phyloP scores from a whole-genome alignment of 1,284 basidiomycete genomes.

The Vanrija pseudolonga region DNA sequence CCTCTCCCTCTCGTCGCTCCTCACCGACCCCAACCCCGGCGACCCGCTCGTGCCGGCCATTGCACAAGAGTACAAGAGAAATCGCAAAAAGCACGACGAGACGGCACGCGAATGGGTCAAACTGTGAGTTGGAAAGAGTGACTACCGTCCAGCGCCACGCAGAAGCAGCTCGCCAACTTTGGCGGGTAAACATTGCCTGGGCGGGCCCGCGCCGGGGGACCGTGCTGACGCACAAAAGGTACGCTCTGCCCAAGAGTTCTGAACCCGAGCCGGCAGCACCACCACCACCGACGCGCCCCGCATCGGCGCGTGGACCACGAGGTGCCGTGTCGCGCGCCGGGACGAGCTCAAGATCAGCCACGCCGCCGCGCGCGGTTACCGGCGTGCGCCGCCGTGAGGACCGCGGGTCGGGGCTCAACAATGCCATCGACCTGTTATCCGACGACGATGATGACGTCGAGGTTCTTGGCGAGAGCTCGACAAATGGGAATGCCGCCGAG shows the following conservation, averaged over 20 bases:
- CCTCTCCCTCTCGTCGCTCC: slow-evolving; percentile 92
- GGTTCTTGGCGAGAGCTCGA: slow-evolving; percentile 4
- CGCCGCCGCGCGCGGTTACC: slow-evolving; percentile 1
- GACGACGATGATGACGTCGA: slow-evolving; percentile 13
- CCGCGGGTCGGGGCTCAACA: too few relatives aligned
- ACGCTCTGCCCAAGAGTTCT: slow-evolving; percentile 25
- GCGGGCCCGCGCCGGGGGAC: not conserved
- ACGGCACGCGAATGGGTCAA: slow-evolving; percentile 92
- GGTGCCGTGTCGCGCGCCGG: too few relatives aligned
- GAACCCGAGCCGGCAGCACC: not conserved
- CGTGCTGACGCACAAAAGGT: slow-evolving; percentile 17
- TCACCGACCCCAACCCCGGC: slow-evolving; percentile 95
- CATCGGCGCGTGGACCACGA: not conserved
- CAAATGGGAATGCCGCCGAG: not conserved
- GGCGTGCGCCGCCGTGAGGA: slow-evolving; percentile 7
- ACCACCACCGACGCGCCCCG: not conserved
- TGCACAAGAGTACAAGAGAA: slow-evolving; percentile 82
- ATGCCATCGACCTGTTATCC: not conserved
- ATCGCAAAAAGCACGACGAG: slow-evolving; percentile 82
- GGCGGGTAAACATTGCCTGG: not conserved
- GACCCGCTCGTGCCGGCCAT: slow-evolving; percentile 58
- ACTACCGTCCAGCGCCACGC: not conserved
- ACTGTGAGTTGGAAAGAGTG: slow-evolving; percentile 65
- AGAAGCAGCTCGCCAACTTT: not conserved
- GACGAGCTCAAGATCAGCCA: not conserved